Conservation (phyloP, 2,329 filamentous ascomycete species). For the Biscogniauxia marginata region DNA sequence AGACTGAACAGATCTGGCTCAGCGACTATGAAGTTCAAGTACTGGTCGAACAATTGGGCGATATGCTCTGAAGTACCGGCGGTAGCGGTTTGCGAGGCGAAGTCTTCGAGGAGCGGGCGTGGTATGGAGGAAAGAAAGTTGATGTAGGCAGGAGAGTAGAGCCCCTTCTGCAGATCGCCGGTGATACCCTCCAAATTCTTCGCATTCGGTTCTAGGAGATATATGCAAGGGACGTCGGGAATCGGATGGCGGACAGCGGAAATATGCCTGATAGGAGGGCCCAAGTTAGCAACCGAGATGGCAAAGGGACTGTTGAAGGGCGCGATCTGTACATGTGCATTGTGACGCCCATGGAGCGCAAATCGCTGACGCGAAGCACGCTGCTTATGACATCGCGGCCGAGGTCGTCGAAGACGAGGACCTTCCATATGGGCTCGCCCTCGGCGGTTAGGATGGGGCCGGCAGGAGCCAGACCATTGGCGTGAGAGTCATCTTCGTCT, state of each 20-base stretch:
- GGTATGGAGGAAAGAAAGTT: conserved; percentile 96
- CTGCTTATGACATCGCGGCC: conserved; percentile 96
- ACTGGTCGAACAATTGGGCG: conserved; percentile 92
- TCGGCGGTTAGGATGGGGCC: conserved; percentile 82
- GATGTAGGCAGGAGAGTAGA: conserved; percentile 92
- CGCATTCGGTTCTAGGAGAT: conserved; percentile 86
- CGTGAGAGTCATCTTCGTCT: conserved; percentile 60
- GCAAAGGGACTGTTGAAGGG: background rate
- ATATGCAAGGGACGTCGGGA: conserved; percentile 93
- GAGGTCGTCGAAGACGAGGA: conserved; percentile 88
- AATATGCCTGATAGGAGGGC: conserved; percentile 61
- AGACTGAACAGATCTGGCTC: conserved; percentile 95
- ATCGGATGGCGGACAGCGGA: conserved; percentile 81
- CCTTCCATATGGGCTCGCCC: conserved; percentile 95
- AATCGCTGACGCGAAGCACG: conserved; percentile 88
- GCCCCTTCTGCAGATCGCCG: conserved; percentile 76
- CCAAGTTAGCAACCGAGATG: conserved; percentile 21
- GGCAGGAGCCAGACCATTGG: conserved; percentile 65
- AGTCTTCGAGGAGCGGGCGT: conserved; percentile 87
- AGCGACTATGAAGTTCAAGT: conserved; percentile 94
- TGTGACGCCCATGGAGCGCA: conserved; percentile 91
- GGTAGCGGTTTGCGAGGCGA: conserved; percentile 81
- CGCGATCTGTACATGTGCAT: conserved; percentile 73
- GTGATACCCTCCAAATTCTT: conserved; percentile 82
- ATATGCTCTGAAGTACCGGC: conserved; percentile 86